Conservation (phyloP, 2,329 filamentous ascomycete species). For the Curvularia eragrostidis region DNA sequence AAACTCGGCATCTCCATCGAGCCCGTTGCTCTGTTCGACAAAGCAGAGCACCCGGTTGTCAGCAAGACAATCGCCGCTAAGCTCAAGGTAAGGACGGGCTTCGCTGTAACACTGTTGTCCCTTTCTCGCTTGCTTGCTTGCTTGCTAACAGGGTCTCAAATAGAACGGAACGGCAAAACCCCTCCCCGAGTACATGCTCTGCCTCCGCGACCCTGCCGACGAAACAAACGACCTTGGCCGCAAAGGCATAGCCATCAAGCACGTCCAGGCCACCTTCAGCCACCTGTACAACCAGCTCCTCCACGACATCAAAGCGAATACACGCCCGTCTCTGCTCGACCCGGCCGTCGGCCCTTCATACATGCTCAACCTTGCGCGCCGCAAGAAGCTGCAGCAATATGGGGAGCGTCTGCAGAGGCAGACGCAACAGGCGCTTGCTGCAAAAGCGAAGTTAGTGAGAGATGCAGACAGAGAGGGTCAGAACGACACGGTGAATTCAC, state of each 20-base stretch:
- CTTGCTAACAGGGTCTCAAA: slow-evolving; percentile 20
- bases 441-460: slow-evolving; percentile 22
- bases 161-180: slow-evolving; percentile 24
- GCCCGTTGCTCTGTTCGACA: slow-evolving; percentile 55
- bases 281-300: slow-evolving; percentile 24
- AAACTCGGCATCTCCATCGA: slow-evolving; percentile 59
- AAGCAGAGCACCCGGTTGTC: slow-evolving; percentile 34
- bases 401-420: slow-evolving; percentile 17
- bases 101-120: neutral
- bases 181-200: slow-evolving; percentile 52
- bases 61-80: slow-evolving; percentile 21
- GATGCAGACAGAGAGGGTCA: slow-evolving; percentile 6
- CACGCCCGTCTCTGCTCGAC: slow-evolving; percentile 26
- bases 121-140: neutral
- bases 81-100: slow-evolving; percentile 25
- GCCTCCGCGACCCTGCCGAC: slow-evolving; percentile 66
- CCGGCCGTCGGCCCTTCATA: slow-evolving; percentile 32
- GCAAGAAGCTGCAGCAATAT: slow-evolving; percentile 23
- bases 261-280: slow-evolving; percentile 56
- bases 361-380: slow-evolving; percentile 19
- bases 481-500: neutral
- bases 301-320: slow-evolving; percentile 23
- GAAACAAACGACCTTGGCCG: slow-evolving; percentile 64
- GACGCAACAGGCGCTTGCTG: slow-evolving; percentile 11
- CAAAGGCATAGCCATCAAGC: slow-evolving; percentile 56